Evolutionary conservation across 2,329 filamentous ascomycete genomes (phyloP).

Genomic region (Lizonia empirigonia): DNA sequence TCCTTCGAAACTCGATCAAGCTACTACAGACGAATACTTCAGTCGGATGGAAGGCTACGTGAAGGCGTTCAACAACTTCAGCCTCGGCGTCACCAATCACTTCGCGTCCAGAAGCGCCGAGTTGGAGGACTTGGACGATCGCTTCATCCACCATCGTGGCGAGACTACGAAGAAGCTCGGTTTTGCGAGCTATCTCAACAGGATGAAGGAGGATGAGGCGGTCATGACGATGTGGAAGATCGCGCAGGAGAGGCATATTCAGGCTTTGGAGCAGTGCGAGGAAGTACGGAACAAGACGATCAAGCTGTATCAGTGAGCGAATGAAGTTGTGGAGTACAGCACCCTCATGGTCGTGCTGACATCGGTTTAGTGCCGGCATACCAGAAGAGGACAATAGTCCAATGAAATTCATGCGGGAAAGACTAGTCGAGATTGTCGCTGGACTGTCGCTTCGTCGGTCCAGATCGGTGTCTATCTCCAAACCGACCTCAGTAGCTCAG

Average conservation of each 20-base stretch:
- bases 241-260: conserved; percentile 65
- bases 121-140: conserved; percentile 48
- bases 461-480: neutral
- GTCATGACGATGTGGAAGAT: conserved; percentile 66
- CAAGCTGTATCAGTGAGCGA: conserved; percentile 31
- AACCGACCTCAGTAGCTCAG: neutral
- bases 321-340: neutral
- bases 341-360: conserved; percentile 1
- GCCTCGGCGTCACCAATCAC: conserved; percentile 60
- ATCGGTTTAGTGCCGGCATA: neutral
- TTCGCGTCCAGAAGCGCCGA: conserved; percentile 60
- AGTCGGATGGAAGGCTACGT: conserved; percentile 61
- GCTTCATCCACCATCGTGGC: conserved; percentile 60
- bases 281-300: conserved; percentile 40
- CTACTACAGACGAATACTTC: conserved; percentile 59
- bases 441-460: conserved; percentile 7
- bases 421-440: conserved; percentile 9
- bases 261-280: conserved; percentile 54
- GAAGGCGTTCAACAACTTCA: conserved; percentile 61
- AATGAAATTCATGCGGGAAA: conserved; percentile 10
- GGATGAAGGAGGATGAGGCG: conserved; percentile 67
- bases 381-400: conserved; percentile 5
- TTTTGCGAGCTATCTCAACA: conserved; percentile 63
- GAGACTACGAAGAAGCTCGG: conserved; percentile 57
- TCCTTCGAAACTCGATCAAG: conserved; percentile 53